Base-by-base conservation (phyloP, 495 filamentous ascomycete genomes). In the Usnea hakonensis region DNA sequence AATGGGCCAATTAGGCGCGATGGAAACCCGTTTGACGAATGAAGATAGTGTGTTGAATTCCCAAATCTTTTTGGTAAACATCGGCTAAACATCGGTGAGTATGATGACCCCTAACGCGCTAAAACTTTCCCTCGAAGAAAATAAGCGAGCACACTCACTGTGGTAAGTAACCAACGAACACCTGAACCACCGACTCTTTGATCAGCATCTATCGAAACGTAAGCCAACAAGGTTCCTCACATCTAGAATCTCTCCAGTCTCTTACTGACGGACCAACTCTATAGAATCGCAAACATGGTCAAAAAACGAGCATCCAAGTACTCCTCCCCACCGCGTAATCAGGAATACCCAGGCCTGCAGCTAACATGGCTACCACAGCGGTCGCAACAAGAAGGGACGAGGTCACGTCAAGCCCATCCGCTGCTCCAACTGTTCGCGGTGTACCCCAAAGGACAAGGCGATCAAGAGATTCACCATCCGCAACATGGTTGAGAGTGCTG, bases 401-500 rank as follows among this genome's bases (percentile, higher is more conserved):
- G 94, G 94, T 79, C 94, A 98, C 83, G 92, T 96, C 77, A 97
- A 96, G 86, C 94, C 94, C 68, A 96, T 99, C 79, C 89, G 94
- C 73, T 99, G 94, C 90, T 95, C 90, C 82, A 99, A 99, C 89
- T 99, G 94, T 88, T 95, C 91, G 75, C 87, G 94, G 84, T 99
- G 94, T 88, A 94, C 89, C 44, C 94, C 94, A 75, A 99, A 99
- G 87, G 94, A 99, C 76, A 99, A 99, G 87, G 95, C 94, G 71
- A 97, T 99, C 84, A 99, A 99, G 91, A 85, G 94, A 80, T 99
- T 99, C 85, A 99, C 94, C 77, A 97, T 99, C 86, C 87, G 94
- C 78, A 98, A 98, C 87, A 98, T 98, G 95, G 94, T 99, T 68
- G 94, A 99, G 82, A 95, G 91, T 65, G 94, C 94, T 69, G 94